Base-by-base conservation (phyloP, 345 rosid species). In the Chamaenerion angustifolium region DNA sequence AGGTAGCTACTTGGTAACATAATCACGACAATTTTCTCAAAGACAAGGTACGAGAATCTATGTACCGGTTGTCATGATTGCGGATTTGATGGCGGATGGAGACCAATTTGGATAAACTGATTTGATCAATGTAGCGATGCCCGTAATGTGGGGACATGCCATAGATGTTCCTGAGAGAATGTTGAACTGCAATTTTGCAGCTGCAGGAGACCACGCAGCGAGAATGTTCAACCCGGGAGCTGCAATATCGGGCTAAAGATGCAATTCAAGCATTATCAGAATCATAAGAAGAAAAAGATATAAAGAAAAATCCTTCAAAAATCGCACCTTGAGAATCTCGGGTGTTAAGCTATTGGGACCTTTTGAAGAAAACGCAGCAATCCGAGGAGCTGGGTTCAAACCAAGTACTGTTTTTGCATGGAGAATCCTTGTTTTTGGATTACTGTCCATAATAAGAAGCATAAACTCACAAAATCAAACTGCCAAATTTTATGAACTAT, bases 11-110 rank as follows among this genome's bases (percentile, higher is more conserved):
- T 21, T 21, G 0, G 3, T 21, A 21, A 31, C 37, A 31, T 3
- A 31, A 31, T 31, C 37, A 1, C 37, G 37, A 31, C 5, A 4
- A 31, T 31, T 31, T 31, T 5, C 8, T 31, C 37, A 16, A 16
- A 17, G 8, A 4, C 12, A 7, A 8, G 35, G 42, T 40, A 52
- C 11, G 10, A 54, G 23, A 37, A n/a, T 43, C 15, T 45, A 48
- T 45, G 42, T 75, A 82, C 86, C 83, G 0, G 86, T 76, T 16
- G 92, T 82, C 83, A 82, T 79, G 71, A 76, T 82, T 17, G 86
- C 86, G 16, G 92, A 82, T 73, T 72, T 76, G 51, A 79, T 46
- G 7, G 83, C 81, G 10, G 92, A 63, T 15, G 83, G 71, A 46
- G 82, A 73, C 82, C 82, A 76, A 0, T 63, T 54, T 4, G 78